Evolutionary conservation across 1,139 yeast species (phyloP), one percentile per base, ranked within the genome.

Genomic region (Candida glucosophila): DNA sequence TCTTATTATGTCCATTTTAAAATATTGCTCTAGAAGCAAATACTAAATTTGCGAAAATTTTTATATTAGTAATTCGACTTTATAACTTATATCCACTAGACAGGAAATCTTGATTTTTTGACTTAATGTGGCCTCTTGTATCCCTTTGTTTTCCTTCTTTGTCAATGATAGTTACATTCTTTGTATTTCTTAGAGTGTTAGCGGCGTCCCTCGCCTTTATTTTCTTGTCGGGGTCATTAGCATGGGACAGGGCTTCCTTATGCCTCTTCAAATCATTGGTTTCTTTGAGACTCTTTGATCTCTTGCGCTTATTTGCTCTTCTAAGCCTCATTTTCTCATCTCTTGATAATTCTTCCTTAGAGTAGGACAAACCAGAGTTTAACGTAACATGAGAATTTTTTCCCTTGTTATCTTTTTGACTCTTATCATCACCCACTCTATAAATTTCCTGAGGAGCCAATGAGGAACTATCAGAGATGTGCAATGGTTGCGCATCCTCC

Each of bases 381-480:
- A 86, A 69, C 32, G 73, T 65, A 14, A 85, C 80, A 47, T 85
- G 94, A 5, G 53, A 39, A 10, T 61, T 62, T 13, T 44, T 41
- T 4, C 37, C 49, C 1, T 59, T 60, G 29, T 71, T 59, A 9
- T 64, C 61, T 29, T 63, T 60, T n/a, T n/a, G n/a, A n/a, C n/a
- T n/a, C 19, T 67, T 63, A 30, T 56, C 66, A 33, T 59, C 64
- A 15, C 66, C 67, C 14, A 78, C 64, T 44, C 67, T 73, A 55
- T 79, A 90, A n/a, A 90, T 67, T 56, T 90, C 98, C 55, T 90
- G 98, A 21, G 98, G 98, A 2, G 98, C 98, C 42, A 90, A 65
- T 27, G 81, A 71, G n/a, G 78, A 61, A 15, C 77, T 83, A 17
- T 72, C 58, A 2, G 92, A 72, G 56, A 82, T 67, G 22, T 88